These are phyloP conservation scores for Neonectria punicea DNA, from an alignment of 2,329 filamentous ascomycete species.

Conservation along the genomic window DNA sequence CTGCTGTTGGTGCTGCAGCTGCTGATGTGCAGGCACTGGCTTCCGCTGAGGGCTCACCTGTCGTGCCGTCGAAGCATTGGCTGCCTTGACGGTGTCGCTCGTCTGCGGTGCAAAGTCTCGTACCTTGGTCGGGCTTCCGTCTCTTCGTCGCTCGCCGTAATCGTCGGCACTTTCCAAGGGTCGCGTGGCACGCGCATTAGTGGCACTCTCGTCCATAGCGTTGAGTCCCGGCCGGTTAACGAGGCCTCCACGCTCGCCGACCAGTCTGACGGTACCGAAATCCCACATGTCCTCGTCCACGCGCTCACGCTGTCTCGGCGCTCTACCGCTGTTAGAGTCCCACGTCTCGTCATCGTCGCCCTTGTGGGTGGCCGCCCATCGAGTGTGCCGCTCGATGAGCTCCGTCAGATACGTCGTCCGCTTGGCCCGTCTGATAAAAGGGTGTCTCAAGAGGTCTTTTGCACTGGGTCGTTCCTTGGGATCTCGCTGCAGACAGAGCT, in stretches of 20 bases:
- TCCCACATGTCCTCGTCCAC: slow-evolving; percentile 94
- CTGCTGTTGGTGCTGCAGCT: slow-evolving; percentile 29
- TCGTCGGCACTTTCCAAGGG: slow-evolving; percentile 61
- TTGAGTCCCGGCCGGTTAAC: slow-evolving; percentile 68
- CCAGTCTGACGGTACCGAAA: slow-evolving; percentile 92
- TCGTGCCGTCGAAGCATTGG: slow-evolving; percentile 59
- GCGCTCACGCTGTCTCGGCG: slow-evolving; percentile 63
- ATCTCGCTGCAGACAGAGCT: slow-evolving; percentile 86
- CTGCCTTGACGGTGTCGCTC: slow-evolving; percentile 67
- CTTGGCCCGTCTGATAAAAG: slow-evolving; percentile 91
- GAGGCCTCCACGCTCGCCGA: slow-evolving; percentile 71
- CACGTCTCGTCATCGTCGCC: slow-evolving; percentile 71
- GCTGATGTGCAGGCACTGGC: slow-evolving; percentile 53
- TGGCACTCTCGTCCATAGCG: slow-evolving; percentile 82
- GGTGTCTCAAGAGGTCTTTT: slow-evolving; percentile 86
- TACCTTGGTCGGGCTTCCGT: slow-evolving; percentile 63
- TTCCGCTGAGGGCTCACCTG: slow-evolving; percentile 71
- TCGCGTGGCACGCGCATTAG: slow-evolving; percentile 75
- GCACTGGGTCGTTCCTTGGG: slow-evolving; percentile 89
- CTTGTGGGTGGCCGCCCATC: slow-evolving; percentile 87
- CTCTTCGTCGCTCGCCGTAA: slow-evolving; percentile 63
- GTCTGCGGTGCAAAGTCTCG: slow-evolving; percentile 56
- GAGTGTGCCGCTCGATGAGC: slow-evolving; percentile 88
- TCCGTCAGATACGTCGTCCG: slow-evolving; percentile 97
- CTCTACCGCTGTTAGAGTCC: slow-evolving; percentile 66